Base-by-base conservation (phyloP, 1,284 basidiomycete genomes). In the Melampsora larici-populina region DNA sequence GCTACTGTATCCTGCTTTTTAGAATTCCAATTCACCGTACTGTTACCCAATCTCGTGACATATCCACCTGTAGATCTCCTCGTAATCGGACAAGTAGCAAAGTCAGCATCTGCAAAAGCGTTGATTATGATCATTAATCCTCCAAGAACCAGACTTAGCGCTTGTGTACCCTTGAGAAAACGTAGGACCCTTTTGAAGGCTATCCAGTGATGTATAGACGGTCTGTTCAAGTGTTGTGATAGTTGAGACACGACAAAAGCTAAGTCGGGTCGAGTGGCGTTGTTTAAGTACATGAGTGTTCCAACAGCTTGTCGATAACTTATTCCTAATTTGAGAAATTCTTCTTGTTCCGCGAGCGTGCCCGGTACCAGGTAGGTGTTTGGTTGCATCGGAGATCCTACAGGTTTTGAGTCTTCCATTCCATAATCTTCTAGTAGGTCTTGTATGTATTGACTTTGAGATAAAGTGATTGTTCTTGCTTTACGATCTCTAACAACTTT, bases 221-320 rank as follows among this genome's bases (percentile, higher is more conserved):
- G 58, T n/a, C 24, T 62, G 11, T 62, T 24, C 24, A 62, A 62
- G 58, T 62, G 58, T 29, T 62, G 58, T 17, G 58, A 62, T 62
- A 62, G 58, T 62, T 62, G 58, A 17, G 24, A 62, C 9, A 62
- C 58, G 11, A 62, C 58, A 62, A 62, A 62, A 17, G 58, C 17
- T 21, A 62, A 29, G 58, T 62, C 58, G 9, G 58, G 58, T 18
- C 58, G 9, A 13, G 24, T 62, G 9, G 26, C 26, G 11, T 62
- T 9, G 24, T 9, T 29, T 62, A 26, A 29, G 24, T 62, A 62
- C 18, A 21, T 62, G 58, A 62, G 58, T 18, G 13, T 9, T 9
- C 58, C 24, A 17, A 62, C 26, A 11, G 58, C 58, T 9, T 62
- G 17, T 62, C 58, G 9, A 26, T 62, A 26, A 24, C 17, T 21